Percentiles rank a stretch among this genome's conserved stretches.
phyloP scores from a whole-genome alignment of 2,329 filamentous ascomycete species.

The Fusarium bulbicola region DNA sequence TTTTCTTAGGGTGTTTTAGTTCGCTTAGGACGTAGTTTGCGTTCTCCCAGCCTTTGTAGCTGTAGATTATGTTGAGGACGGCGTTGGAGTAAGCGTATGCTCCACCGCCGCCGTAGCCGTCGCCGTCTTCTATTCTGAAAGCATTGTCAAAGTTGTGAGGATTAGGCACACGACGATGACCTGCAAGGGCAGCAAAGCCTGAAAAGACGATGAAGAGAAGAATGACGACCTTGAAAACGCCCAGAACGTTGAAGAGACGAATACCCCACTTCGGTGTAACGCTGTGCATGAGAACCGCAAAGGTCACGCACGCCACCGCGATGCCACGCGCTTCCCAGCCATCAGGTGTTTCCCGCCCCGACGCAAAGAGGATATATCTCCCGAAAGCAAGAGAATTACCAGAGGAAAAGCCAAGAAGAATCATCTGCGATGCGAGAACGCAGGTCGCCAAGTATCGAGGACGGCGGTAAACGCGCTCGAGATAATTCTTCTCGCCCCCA shows the following conservation, averaged over 20 bases:
- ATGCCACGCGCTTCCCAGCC: conserved; percentile 68
- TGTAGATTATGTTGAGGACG: conserved; percentile 67
- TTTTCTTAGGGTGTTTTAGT: conserved; percentile 63
- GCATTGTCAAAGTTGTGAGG: conserved; percentile 67
- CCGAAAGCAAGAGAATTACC: conserved; percentile 68
- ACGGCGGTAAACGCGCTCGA: conserved; percentile 68
- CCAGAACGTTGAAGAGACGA: conserved; percentile 66
- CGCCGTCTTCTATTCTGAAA: conserved; percentile 56
- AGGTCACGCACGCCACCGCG: conserved; percentile 62
- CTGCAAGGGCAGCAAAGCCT: conserved; percentile 65
- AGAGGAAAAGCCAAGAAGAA: conserved; percentile 68
- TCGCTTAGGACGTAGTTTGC: conserved; percentile 70
- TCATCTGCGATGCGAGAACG: conserved; percentile 68
- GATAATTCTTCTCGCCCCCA: conserved; percentile 73
- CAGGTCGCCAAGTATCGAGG: conserved; percentile 68
- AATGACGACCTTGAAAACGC: conserved; percentile 68
- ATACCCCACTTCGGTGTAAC: conserved; percentile 66
- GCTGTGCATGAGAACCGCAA: conserved; percentile 62
- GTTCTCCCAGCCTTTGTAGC: conserved; percentile 72
- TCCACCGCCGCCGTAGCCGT: conserved; percentile 58
- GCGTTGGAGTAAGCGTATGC: conserved; percentile 66
- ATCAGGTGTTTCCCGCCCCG: conserved; percentile 57
- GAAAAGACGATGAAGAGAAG: conserved; percentile 69
- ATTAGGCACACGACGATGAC: conserved; percentile 56
- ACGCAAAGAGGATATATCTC: conserved; percentile 64